phyloP scores from a whole-genome alignment of 73 alveolate genomes.

The Loxodes magnus region DNA sequence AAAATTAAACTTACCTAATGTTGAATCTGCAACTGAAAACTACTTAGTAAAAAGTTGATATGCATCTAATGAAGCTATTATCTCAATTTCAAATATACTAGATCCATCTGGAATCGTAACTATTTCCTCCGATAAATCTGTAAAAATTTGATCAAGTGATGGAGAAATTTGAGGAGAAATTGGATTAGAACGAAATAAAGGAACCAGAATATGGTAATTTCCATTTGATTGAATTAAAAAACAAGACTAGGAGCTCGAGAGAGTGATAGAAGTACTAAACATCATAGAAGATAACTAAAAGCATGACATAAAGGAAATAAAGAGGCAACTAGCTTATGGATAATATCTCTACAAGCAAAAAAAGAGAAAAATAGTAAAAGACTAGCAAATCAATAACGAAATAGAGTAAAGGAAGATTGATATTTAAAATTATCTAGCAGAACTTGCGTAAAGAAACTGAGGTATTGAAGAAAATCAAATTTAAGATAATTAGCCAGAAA shows the following conservation, averaged over 20 bases:
- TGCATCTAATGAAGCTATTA: constrained; percentile 37
- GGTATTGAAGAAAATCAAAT: too few relatives aligned
- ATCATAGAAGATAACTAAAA: constrained; percentile 42
- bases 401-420: too few relatives aligned
- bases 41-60: constrained; percentile 44
- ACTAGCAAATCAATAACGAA: too few relatives aligned
- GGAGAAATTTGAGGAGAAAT: constrained; percentile 60
- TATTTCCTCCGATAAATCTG: constrained; percentile 36
- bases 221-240: constrained; percentile 77
- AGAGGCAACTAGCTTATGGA: too few relatives aligned
- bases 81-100: constrained; percentile 17
- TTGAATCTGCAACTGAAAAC: constrained; percentile 7
- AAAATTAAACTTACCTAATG: constrained; percentile 8
- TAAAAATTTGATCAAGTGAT: constrained; percentile 43
- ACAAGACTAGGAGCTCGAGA: constrained; percentile 46
- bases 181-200: constrained; percentile 30
- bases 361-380: too few relatives aligned
- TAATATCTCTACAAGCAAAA: too few relatives aligned
- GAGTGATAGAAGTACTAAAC: constrained; percentile 41
- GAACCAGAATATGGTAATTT: constrained; percentile 52
- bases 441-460: too few relatives aligned
- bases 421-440: too few relatives aligned
- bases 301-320: too few relatives aligned
- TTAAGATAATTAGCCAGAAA: too few relatives aligned
- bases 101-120: constrained; percentile 53